These are phyloP conservation scores for Erythrobasidium hasegawianum DNA, from an alignment of 1,284 basidiomycete genomes.

Conservation along the genomic window DNA sequence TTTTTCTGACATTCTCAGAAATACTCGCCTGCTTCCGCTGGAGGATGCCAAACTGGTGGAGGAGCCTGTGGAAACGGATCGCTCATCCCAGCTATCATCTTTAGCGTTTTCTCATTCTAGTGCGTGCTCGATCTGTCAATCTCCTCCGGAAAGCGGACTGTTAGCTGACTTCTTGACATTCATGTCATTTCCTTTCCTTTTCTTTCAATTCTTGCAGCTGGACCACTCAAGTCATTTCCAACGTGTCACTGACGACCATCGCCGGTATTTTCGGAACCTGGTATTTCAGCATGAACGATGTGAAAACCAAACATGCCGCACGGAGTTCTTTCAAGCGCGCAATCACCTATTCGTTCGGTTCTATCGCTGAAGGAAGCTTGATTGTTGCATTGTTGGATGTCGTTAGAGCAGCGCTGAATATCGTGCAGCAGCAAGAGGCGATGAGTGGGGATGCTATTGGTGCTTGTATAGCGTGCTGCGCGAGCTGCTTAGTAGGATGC, in stretches of 20 bases:
- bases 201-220: slow-evolving; percentile 55
- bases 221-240: slow-evolving; percentile 73
- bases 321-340: slow-evolving; percentile 64
- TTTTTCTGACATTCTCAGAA: not conserved
- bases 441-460: slow-evolving; percentile 70
- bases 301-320: slow-evolving; percentile 21
- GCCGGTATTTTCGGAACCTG: slow-evolving; percentile 55
- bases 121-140: no score
- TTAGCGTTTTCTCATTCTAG: slow-evolving; percentile 56
- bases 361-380: slow-evolving; percentile 82
- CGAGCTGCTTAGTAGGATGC: slow-evolving; percentile 72
- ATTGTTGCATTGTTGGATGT: slow-evolving; percentile 83
- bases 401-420: slow-evolving; percentile 63
- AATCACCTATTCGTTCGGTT: slow-evolving; percentile 79
- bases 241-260: slow-evolving; percentile 72
- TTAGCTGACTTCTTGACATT: no score
- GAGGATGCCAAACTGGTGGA: slow-evolving; percentile 27
- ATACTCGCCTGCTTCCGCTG: slow-evolving; percentile 48
- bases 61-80: slow-evolving; percentile 17
- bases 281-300: slow-evolving; percentile 16
- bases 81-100: slow-evolving; percentile 54
- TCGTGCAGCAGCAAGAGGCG: slow-evolving; percentile 63
- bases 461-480: slow-evolving; percentile 70
- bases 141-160: no score
- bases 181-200: no score